Percentiles rank a stretch among this genome's conserved stretches.
Conservation (phyloP, 179 eudicot species). For the Heliamphora pulchella region DNA sequence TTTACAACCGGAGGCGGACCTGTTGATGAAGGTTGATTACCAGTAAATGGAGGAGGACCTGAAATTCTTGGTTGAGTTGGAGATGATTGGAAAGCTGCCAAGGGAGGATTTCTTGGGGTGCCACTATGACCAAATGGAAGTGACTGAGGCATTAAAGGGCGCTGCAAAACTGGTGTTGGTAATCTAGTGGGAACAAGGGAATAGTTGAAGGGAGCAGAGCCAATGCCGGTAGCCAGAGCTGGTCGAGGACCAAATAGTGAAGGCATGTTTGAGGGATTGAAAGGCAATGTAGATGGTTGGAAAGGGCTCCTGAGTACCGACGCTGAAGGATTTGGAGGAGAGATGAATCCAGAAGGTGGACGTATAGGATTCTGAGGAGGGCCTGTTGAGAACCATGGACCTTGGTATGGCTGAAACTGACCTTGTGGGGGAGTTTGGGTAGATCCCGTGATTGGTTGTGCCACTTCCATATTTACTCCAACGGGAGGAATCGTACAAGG, state of each 20-base stretch:
- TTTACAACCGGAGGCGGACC: constrained; percentile 25
- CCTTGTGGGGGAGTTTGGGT: constrained; percentile 34
- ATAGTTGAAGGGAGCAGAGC: constrained; percentile 33
- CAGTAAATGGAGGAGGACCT: constrained; percentile 27
- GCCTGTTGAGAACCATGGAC: constrained; percentile 49
- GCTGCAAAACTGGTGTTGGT: constrained; percentile 43
- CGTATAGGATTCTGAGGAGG: constrained; percentile 27
- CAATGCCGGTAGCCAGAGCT: constrained; percentile 29
- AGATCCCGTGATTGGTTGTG: constrained; percentile 35
- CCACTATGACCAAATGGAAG: constrained; percentile 42
- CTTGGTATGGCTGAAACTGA: constrained; percentile 45
- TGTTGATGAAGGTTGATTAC: constrained; percentile 29
- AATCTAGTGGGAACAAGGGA: constrained; percentile 29
- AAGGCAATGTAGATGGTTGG: constrained; percentile 33
- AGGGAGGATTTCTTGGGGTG: constrained; percentile 36
- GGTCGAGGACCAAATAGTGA: constrained; percentile 43
- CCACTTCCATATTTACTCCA: constrained; percentile 33
- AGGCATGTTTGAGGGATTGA: constrained; percentile 34
- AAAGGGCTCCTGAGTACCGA: constrained; percentile 16
- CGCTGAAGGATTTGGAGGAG: constrained; percentile 27
- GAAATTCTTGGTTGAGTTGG: constrained; percentile 27
- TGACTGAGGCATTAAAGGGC: constrained; percentile 31
- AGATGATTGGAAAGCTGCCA: constrained; percentile 17
- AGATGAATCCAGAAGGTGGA: constrained; percentile 28
- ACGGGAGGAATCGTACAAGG: constrained; percentile 23